Evolutionary conservation across 176 grass and related monocot genomes (phyloP).

Genomic region (Rhynchospora pubera): DNA sequence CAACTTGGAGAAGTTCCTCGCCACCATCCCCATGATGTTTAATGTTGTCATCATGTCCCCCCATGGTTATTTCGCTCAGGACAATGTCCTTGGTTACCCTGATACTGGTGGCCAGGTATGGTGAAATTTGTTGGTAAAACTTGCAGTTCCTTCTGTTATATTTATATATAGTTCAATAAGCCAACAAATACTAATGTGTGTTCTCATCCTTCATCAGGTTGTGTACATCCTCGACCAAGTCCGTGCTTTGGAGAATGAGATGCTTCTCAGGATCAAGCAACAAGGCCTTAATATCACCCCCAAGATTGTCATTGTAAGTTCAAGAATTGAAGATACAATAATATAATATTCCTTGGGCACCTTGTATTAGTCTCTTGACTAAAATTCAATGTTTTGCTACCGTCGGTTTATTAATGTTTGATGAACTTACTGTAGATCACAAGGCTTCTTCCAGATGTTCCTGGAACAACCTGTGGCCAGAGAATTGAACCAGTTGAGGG

Average conservation of each 20-base stretch:
- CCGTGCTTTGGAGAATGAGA: constrained; percentile 88
- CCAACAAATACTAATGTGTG: constrained; percentile 8
- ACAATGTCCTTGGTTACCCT: constrained; percentile 96
- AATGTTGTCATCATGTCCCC: constrained; percentile 98
- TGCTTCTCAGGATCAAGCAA: constrained; percentile 98
- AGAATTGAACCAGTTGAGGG: constrained; percentile 80
- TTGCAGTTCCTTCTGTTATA: not conserved
- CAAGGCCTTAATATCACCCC: constrained; percentile 94
- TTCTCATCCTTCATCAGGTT: constrained; percentile 32
- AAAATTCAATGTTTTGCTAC: not conserved
- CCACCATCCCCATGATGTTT: constrained; percentile 86
- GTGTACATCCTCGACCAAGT: constrained; percentile 99
- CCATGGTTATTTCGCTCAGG: constrained; percentile 94
- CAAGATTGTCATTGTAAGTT: constrained; percentile 90
- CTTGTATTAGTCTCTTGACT: not conserved
- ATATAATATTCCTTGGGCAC: not conserved
- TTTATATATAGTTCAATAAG: not conserved
- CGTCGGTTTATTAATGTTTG: not conserved
- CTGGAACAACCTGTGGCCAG: constrained; percentile 84
- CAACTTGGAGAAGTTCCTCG: constrained; percentile 95
- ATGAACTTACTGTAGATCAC: constrained; percentile 52
- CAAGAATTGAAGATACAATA: not conserved
- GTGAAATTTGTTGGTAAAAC: not conserved
- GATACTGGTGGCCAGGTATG: constrained; percentile 93
- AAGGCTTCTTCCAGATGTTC: constrained; percentile 91